Evolutionary conservation across 2,329 filamentous ascomycete genomes (phyloP), one percentile per base, ranked within the genome.

Genomic region (Diplodia intermedia): DNA sequence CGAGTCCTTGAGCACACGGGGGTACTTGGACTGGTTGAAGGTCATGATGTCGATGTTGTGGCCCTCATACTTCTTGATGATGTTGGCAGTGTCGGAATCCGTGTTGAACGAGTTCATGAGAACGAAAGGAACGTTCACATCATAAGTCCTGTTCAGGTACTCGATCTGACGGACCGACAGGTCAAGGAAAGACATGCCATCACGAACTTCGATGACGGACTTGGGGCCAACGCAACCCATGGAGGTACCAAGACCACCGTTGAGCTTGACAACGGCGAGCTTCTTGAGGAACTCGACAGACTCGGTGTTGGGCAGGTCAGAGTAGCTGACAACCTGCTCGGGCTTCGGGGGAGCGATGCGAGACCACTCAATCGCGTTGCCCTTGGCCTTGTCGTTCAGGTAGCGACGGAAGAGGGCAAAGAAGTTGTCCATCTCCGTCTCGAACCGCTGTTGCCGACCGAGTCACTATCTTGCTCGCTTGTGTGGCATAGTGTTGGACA

Each of bases 21-120:
- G 95, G 86, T 98, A 99, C 76, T 94, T 89, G 72, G 95, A 99
- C 85, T 99, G 95, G 88, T 99, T 99, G 90, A 99, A 99, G 80
- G 95, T 98, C 80, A 98, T 87, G 81, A 99, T 98, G 80, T 99
- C 95, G 78, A 99, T 96, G 81, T 97, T 97, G 89, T 99, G 95
- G 72, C 95, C 95, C 86, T 99, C 94, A 84, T 98, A 99, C 87
- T 99, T 99, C 90, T 99, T 99, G 86, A 99, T 99, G 84, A 99
- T 99, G 83, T 93, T 93, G 71, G 94, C 93, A 63, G 95, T 99
- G 79, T 99, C 95, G 76, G 94, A 89, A 81, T 99, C 94, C 80
- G 95, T 99, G 89, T 99, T 99, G 91, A 99, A 99, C 67, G 95
- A 98, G 90, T 99, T 99, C 95, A 99, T 99, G 75, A 99, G 90